These are phyloP conservation scores for Alternaria metachromatica DNA, from an alignment of 2,329 filamentous ascomycete genomes.

Conservation along the genomic window DNA sequence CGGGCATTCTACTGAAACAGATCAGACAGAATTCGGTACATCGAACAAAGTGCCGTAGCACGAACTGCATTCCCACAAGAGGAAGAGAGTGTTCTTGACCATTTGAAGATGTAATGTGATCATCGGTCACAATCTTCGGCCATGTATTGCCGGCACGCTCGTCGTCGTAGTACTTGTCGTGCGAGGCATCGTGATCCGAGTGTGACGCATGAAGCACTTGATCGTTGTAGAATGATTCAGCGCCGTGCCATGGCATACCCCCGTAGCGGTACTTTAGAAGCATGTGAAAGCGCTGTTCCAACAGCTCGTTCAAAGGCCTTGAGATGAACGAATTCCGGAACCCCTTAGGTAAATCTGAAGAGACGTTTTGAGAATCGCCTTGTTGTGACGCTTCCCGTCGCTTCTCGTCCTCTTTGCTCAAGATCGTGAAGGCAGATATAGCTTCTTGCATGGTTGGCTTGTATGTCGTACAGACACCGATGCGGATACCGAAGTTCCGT, in stretches of 20 bases:
- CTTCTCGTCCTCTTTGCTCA: conserved; percentile 42
- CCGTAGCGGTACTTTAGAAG: conserved; percentile 66
- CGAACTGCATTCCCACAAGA: conserved; percentile 73
- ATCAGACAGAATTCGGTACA: conserved; percentile 89
- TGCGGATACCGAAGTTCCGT: conserved; percentile 62
- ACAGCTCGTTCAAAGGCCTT: conserved; percentile 70
- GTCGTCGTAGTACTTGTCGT: conserved; percentile 50
- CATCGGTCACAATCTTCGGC: conserved; percentile 56
- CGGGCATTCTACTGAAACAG: conserved; percentile 73
- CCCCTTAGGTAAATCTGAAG: conserved; percentile 22
- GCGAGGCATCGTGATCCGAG: conserved; percentile 38
- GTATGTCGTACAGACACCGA: conserved; percentile 74
- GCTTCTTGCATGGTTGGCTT: conserved; percentile 70
- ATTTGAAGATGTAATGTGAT: conserved; percentile 55
- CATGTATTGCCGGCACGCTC: conserved; percentile 45
- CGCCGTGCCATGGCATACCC: conserved; percentile 70
- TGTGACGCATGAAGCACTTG: conserved; percentile 47
- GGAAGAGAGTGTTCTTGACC: conserved; percentile 59
- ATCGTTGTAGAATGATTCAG: conserved; percentile 65
- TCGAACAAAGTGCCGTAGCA: conserved; percentile 75
- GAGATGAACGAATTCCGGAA: conserved; percentile 73
- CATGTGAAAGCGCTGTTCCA: conserved; percentile 69
- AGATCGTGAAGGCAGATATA: conserved; percentile 57
- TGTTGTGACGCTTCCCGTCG: conserved; percentile 29
- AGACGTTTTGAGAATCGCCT: conserved; percentile 22